A percentile compares a stretch with the other conserved stretches of the same genome.
phyloP scores from a whole-genome alignment of 2,329 filamentous ascomycete species.

The Beauveria scarabaeidicola region DNA sequence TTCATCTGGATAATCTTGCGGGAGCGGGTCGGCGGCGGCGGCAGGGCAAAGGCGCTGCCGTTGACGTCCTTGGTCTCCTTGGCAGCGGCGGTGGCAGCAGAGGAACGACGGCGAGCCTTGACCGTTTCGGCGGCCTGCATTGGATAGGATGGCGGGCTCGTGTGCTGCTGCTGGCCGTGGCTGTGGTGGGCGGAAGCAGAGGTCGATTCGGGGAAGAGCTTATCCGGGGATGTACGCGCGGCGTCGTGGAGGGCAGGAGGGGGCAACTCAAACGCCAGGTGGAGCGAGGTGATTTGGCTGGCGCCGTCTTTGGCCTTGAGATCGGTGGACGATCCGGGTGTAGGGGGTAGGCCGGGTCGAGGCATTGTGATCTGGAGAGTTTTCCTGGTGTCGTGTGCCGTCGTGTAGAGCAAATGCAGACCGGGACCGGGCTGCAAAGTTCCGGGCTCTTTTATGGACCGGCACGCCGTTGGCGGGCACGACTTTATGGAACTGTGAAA shows the following conservation, averaged over 20 bases:
- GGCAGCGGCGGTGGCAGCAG: slow-evolving; percentile 35
- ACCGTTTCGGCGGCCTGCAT: slow-evolving; percentile 43
- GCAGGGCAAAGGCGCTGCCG: slow-evolving; percentile 58
- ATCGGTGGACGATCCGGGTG: slow-evolving; percentile 72
- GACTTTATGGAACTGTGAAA: not conserved
- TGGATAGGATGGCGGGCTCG: slow-evolving; percentile 26
- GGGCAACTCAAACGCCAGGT: slow-evolving; percentile 65
- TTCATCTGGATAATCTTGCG: slow-evolving; percentile 99
- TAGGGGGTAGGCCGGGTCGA: slow-evolving; percentile 58
- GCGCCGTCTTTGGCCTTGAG: slow-evolving; percentile 63
- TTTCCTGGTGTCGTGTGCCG: not conserved
- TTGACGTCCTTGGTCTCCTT: slow-evolving; percentile 46
- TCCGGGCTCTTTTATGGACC: not conserved
- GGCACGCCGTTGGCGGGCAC: not conserved
- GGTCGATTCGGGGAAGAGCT: slow-evolving; percentile 7
- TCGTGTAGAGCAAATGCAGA: not conserved
- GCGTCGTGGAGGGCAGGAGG: slow-evolving; percentile 59
- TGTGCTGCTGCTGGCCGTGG: slow-evolving; percentile 14
- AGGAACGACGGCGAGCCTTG: slow-evolving; percentile 45
- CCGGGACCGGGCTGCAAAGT: not conserved
- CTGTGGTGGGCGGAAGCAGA: not conserved
- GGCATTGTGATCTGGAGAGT: slow-evolving; percentile 44
- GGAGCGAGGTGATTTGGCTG: slow-evolving; percentile 51
- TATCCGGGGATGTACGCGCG: slow-evolving; percentile 34
- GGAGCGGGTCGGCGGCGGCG: slow-evolving; percentile 82